Evolutionary conservation across 306 rosid genomes (phyloP).

Genomic region (Vigna reflexopilosa): DNA sequence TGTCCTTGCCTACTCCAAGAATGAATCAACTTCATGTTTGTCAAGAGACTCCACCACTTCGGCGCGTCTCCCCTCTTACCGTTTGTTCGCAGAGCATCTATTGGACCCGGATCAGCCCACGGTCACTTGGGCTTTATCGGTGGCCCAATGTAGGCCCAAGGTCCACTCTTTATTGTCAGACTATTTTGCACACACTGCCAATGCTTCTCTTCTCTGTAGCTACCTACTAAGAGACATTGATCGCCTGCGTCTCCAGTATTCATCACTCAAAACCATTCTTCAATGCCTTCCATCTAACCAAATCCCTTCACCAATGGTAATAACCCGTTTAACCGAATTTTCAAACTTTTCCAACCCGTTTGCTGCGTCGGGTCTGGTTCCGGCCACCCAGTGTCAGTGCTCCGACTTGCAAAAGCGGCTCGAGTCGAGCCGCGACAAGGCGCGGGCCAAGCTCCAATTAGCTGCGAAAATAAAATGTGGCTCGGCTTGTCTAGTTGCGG

Average conservation of each 20-base stretch:
- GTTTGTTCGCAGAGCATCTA: conserved; percentile 72
- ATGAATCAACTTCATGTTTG: conserved; percentile 34
- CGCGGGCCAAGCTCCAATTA: conserved; percentile 47
- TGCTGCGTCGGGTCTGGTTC: conserved; percentile 3
- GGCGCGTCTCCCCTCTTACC: conserved; percentile 76
- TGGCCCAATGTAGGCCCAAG: conserved; percentile 43
- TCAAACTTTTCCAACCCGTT: conserved; percentile 48
- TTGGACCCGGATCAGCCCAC: conserved; percentile 76
- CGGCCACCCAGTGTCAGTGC: conserved; percentile 42
- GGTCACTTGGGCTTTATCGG: conserved; percentile 38
- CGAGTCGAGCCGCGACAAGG: conserved; percentile 57
- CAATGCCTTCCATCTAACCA: conserved; percentile 19
- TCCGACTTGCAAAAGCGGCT: conserved; percentile 55
- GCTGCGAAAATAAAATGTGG: conserved; percentile 41
- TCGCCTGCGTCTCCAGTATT: conserved; percentile 53
- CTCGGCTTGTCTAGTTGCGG: conserved; percentile 53
- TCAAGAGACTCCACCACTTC: conserved; percentile 60
- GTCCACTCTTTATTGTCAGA: conserved; percentile 52
- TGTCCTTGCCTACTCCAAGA: conserved; percentile 50
- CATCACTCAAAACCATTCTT: conserved; percentile 43
- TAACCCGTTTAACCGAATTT: conserved; percentile 40
- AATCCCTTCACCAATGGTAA: background rate
- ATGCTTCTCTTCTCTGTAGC: conserved; percentile 68
- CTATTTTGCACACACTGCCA: conserved; percentile 70
- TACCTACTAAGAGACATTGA: conserved; percentile 61